Percentiles rank a stretch among this genome's conserved stretches.
These are phyloP conservation scores for Taxillus chinensis DNA, from an alignment of 164 flowering plant species.

Conservation along the genomic window DNA sequence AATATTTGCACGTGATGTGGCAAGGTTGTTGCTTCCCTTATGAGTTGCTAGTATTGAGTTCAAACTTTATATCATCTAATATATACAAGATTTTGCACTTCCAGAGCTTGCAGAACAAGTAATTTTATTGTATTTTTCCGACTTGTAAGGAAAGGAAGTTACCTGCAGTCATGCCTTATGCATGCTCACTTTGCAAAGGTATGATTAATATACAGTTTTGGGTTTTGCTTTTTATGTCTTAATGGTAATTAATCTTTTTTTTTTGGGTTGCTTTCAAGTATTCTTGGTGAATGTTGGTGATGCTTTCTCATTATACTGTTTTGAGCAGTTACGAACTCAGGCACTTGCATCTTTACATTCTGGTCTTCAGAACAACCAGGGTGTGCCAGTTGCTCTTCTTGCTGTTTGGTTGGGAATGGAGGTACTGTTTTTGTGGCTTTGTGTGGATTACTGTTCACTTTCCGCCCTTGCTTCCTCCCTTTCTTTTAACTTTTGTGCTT, in stretches of 20 bases:
- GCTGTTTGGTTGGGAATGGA: conserved; percentile 85
- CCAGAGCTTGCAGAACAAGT: conserved; percentile 92
- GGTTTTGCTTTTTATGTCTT: not conserved
- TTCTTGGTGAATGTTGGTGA: not conserved
- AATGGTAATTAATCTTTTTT: not conserved
- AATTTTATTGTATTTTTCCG: conserved; percentile 91
- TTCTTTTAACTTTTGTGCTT: conserved; percentile 4
- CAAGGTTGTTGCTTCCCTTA: conserved; percentile 44
- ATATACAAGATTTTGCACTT: conserved; percentile 8
- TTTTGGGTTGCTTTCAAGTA: not conserved
- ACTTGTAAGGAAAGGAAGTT: conserved; percentile 76
- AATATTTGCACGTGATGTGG: conserved; percentile 92
- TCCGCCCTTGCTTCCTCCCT: not conserved
- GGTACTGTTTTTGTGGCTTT: conserved; percentile 32
- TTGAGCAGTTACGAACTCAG: conserved; percentile 79
- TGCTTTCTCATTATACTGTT: conserved; percentile 12
- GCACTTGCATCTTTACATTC: conserved; percentile 91
- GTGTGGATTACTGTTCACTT: not conserved
- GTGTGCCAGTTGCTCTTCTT: conserved; percentile 67
- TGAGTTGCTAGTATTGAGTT: not conserved
- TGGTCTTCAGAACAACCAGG: conserved; percentile 82
- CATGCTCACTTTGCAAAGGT: conserved; percentile 99
- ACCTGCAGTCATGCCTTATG: conserved; percentile 97
- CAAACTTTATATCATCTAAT: conserved; percentile 11
- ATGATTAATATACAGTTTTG: conserved; percentile 6